Percentiles rank a stretch among this genome's conserved stretches.
Conservation (phyloP, 305 asterid species). For the Fraxinus floribunda region DNA sequence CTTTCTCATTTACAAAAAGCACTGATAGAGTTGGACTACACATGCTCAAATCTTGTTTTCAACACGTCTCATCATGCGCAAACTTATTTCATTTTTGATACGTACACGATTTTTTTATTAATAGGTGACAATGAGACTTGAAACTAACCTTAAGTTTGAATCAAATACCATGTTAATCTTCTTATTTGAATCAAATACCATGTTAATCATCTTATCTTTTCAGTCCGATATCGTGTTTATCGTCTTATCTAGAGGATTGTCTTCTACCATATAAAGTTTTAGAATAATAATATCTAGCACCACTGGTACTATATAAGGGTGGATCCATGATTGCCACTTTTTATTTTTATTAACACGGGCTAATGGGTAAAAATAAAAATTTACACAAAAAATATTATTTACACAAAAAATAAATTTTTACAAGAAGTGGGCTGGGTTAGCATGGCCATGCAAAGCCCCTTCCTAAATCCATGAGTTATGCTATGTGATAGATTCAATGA, state of each 20-base stretch:
- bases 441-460: no score
- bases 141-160: background rate
- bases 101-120: background rate
- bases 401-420: no score
- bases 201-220: background rate
- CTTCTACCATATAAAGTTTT: background rate
- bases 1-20: background rate
- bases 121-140: background rate
- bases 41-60: background rate
- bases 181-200: background rate
- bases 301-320: background rate
- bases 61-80: background rate
- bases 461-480: no score
- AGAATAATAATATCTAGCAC: no score
- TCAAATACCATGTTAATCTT: background rate
- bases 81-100: background rate
- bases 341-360: no score
- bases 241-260: background rate
- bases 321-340: no score
- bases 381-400: no score
- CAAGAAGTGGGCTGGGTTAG: no score
- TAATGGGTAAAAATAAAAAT: no score
- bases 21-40: background rate
- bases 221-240: no score
- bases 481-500: background rate